Base-by-base conservation (phyloP, 2,329 filamentous ascomycete species). In the Macrophomina tecta region DNA sequence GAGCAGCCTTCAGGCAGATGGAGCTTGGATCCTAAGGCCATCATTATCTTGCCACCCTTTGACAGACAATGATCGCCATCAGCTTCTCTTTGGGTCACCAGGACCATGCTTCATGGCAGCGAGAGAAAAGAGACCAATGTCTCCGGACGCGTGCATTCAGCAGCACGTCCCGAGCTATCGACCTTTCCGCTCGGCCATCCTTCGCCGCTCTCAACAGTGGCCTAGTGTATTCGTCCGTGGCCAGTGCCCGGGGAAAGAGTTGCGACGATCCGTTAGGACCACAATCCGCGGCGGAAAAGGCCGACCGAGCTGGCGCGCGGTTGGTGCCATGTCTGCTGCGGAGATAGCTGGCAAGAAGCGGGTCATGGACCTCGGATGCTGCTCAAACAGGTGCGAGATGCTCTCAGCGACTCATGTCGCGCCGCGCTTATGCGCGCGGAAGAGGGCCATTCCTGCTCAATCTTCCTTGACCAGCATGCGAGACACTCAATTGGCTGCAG, bases 291-390 rank as follows among this genome's bases (percentile, higher is more conserved):
- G 40, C 56, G 42, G 40, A 48, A 34, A 61, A 61, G 42, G 3
- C 56, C 42, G 56, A 46, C 23, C 38, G 18, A 30, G 3, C 28
- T 30, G 23, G 55, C 55, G 40, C n/a, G 51, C 51, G 14, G 9
- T 38, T 38, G 16, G 23, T 38, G 52, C 34, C 32, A 28, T 38
- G 7, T 58, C 23, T 42, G 53, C 36, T 61, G 56, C 42, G 56
- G 56, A 61, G 56, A 46, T 46, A 61, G 42, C 56, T 61, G 28
- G 40, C 40, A 55, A 36, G 42, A 61, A 48, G 56, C 56, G 56
- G 55, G 55, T 58, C 38, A 58, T 14, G 14, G 55, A 32, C 38
- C 18, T 23, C 38, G 38, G 55, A 34, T 58, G 38, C 55, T 42
- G 36, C 11, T 23, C 42, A 14, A 16, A 16, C 42, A 45, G 12